Base-by-base conservation (phyloP, 805 yeast species). In the Teunomyces kruisii region DNA sequence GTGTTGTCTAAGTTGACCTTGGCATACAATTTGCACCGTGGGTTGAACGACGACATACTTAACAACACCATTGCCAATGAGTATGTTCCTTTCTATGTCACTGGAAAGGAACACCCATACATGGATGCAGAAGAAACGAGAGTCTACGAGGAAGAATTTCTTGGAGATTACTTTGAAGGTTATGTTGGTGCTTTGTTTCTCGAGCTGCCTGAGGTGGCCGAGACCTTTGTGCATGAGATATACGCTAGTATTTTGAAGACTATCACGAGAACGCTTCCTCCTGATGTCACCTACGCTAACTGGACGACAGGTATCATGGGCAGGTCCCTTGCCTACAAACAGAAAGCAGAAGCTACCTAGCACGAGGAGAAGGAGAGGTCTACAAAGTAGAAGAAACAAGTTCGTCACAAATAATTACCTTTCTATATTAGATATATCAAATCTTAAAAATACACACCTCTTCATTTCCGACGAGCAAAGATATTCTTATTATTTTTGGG, bases 121-220 rank as follows among this genome's bases (percentile, higher is more conserved):
- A 40, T 42, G 30, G 48, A 50, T 27, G 50, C 40, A n/a, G 49
- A 49, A 2, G 55, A 54, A 19, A 48, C 50, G 1, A 47, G 58
- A 27, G 48, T 58, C 29, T 69, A 68, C 47, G 74, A 70, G 51
- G 72, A 69, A 43, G 75, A 70, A 45, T 68, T 69, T 47, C 55
- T 70, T 28, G 75, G 68, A 1, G 75, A 70, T 46, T 70, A 64
- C 50, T 70, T 70, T 46, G 75, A 70, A 48, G 65, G 64, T 41
- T 70, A 70, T 39, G 65, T 68, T n/a, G 75, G 73, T n/a, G 70
- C 74, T 0, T 57, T 70, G 38, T 63, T 62, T 37, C 45, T 68
- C 13, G 74, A 69, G 39, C 68, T 62, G 48, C 74, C 74, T 4
- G 58, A 53, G 7, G 62, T 54, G 1, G 73, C 74, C 2, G 64